Evolutionary conservation across 2,329 filamentous ascomycete species (phyloP), one percentile per base, ranked within the genome.

Genomic region (Talaromyces sp.): DNA sequence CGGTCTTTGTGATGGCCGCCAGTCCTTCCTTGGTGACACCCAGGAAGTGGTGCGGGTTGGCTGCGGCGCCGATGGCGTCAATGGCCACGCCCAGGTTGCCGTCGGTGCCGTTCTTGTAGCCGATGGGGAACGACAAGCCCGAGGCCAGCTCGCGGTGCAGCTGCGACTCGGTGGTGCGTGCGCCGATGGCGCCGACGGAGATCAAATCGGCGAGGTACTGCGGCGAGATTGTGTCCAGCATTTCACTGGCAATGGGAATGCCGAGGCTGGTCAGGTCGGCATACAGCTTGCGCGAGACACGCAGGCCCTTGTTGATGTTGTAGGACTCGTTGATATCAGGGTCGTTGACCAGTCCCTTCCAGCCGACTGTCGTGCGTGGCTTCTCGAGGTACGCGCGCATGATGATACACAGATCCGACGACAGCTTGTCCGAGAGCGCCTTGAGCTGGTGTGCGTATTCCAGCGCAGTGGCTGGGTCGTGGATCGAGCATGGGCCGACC

Each of bases 361-460:
- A 99, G 74, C 95, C 95, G 56, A 99, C 93, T 0, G 95, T 99
- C 56, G 95, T 99, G 64, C 95, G 89, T 50, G 95, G 95, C 85
- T 99, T 99, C 84, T 99, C 95, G 57, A 99, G 89, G 85, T 99
- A 99, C 73, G 93, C 92, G 70, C 95, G 91, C 95, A 99, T 99
- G 72, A 99, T 88, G 75, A 99, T 90, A 76, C 88, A 88, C 54
- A 99, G 84, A 75, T 98, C 93, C 69, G 87, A 83, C 64, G 88
- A 87, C 65, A 97, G 88, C 82, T 89, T 91, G 66, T 90, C 86
- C 63, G 92, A 86, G 55, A 97, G 82, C 59, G 83, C 79, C 79
- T 92, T 90, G 56, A 99, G 85, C 61, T 89, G 87, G 65, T 84
- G 80, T 75, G 90, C 91, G 83, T 99, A 99, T 78, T 97, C 92